A percentile compares a stretch with the other conserved stretches of the same genome.
Evolutionary conservation across 768 basidiomycete species (phyloP).

Genomic region (Steccherinum ochraceum): DNA sequence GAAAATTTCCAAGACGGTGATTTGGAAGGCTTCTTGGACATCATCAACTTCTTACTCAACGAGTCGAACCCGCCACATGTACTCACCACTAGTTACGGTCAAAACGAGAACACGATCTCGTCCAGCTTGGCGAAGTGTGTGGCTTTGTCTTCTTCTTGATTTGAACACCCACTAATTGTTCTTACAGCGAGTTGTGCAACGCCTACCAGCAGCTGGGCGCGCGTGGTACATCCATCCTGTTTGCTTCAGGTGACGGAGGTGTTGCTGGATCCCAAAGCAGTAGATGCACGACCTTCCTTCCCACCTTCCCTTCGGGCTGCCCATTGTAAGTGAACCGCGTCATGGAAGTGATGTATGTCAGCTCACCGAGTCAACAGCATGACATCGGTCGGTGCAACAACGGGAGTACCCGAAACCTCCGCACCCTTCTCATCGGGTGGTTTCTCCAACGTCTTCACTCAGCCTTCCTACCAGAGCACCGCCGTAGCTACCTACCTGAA

Average conservation of each 20-base stretch:
- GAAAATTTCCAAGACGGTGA: constrained; percentile 20
- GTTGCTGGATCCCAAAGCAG: constrained; percentile 25
- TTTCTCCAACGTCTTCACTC: constrained; percentile 28
- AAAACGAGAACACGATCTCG: constrained; percentile 22
- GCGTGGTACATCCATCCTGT: constrained; percentile 30
- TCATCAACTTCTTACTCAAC: constrained; percentile 19
- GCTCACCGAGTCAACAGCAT: constrained; percentile 15
- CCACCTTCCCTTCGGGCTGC: constrained; percentile 30
- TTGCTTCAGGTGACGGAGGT: constrained; percentile 33
- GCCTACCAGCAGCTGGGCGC: constrained; percentile 30
- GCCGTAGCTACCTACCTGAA: constrained; percentile 32
- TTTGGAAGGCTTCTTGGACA: constrained; percentile 27
- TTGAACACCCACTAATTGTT: neutral
- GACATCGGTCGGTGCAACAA: constrained; percentile 30
- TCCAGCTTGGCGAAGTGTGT: constrained; percentile 21
- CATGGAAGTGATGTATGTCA: no score
- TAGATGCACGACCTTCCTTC: constrained; percentile 25
- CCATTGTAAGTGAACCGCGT: constrained; percentile 25
- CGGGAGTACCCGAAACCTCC: constrained; percentile 23
- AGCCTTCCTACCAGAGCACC: constrained; percentile 30
- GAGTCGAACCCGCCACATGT: constrained; percentile 23
- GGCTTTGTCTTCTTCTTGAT: neutral
- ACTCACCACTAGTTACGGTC: constrained; percentile 28
- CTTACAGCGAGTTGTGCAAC: constrained; percentile 26
- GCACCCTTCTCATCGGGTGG: constrained; percentile 29